phyloP scores from a whole-genome alignment of 129 eudicot species.

The Saussurea involucrata region DNA sequence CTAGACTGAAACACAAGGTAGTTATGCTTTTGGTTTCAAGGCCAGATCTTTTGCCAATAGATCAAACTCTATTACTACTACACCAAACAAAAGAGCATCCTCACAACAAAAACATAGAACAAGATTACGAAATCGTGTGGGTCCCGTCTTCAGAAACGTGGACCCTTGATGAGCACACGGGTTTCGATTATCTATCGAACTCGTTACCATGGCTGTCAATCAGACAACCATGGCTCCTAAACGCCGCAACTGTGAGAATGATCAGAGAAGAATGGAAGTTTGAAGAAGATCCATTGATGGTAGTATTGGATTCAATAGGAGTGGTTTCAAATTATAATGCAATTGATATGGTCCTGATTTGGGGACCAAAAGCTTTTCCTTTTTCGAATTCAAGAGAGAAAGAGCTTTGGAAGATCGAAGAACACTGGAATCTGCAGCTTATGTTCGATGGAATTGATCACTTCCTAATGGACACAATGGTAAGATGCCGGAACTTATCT shows the following conservation, averaged over 20 bases:
- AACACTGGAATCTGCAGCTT: slow-evolving; percentile 39
- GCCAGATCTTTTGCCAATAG: slow-evolving; percentile 60
- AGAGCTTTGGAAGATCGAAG: slow-evolving; percentile 59
- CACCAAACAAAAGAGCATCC: slow-evolving; percentile 55
- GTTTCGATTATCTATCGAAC: slow-evolving; percentile 49
- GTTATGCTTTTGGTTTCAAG: slow-evolving; percentile 63
- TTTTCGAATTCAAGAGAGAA: slow-evolving; percentile 58
- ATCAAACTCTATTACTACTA: slow-evolving; percentile 48
- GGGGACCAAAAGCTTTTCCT: slow-evolving; percentile 83
- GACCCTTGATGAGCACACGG: slow-evolving; percentile 41
- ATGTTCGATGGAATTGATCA: slow-evolving; percentile 47
- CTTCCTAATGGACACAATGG: slow-evolving; percentile 37
- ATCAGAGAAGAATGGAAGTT: slow-evolving; percentile 60
- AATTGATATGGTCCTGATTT: slow-evolving; percentile 60
- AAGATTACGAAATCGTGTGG: slow-evolving; percentile 57
- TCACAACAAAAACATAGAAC: slow-evolving; percentile 17
- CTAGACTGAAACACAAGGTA: slow-evolving; percentile 55
- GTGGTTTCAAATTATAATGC: slow-evolving; percentile 56
- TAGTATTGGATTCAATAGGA: slow-evolving; percentile 55
- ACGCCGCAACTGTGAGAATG: slow-evolving; percentile 40
- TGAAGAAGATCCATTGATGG: slow-evolving; percentile 52
- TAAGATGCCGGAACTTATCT: slow-evolving; percentile 29
- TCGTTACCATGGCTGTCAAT: slow-evolving; percentile 74
- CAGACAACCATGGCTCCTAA: slow-evolving; percentile 61
- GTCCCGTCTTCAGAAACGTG: slow-evolving; percentile 60